Evolutionary conservation across 495 filamentous ascomycete genomes (phyloP), one percentile per base, ranked within the genome.

Genomic region (Aspergillus sclerotiicarbonarius): DNA sequence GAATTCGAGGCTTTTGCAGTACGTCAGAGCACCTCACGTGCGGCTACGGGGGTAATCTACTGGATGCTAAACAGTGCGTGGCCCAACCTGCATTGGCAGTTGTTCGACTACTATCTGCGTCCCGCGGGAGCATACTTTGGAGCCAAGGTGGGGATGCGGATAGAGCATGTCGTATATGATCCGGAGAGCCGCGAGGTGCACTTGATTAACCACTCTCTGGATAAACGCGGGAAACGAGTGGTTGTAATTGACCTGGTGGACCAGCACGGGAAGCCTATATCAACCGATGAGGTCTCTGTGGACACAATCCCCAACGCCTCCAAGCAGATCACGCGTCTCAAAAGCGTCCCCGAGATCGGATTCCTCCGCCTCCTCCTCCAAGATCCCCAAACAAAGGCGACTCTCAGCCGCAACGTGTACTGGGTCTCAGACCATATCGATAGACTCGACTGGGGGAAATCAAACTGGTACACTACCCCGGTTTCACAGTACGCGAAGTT

Each of bases 51-150:
- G 0, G 18, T 82, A 2, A 79, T 88, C 6, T 88, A 88, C 68
- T 87, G 86, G 86, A 88, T 87, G 86, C 60, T 86, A 58, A 87
- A 85, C 57, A 79, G 79, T 48, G 85, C 84, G 0, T 87, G 84
- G 80, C 85, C 86, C 9, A 82, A 75, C 44, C 70, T 87, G 37
- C 85, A 87, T 63, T 88, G 86, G 85, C 82, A 84, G 54, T 62
- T 87, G 2, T 85, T 86, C 65, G 85, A 87, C 58, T 86, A 84
- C 56, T 87, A 87, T 59, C 68, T 87, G 25, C 76, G 72, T 19
- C 79, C 84, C 0, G 79, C 77, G 5, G 85, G 81, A 0, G 72
- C 79, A 2, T 87, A 84, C 55, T 87, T 83, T 49, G 86, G 86
- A 0, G 75, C 80, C 4, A 87, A 86, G 60, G 64, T 75, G 0